Evolutionary conservation across 2,329 filamentous ascomycete genomes (phyloP).

Genomic region (Aureobasidium namibiae): DNA sequence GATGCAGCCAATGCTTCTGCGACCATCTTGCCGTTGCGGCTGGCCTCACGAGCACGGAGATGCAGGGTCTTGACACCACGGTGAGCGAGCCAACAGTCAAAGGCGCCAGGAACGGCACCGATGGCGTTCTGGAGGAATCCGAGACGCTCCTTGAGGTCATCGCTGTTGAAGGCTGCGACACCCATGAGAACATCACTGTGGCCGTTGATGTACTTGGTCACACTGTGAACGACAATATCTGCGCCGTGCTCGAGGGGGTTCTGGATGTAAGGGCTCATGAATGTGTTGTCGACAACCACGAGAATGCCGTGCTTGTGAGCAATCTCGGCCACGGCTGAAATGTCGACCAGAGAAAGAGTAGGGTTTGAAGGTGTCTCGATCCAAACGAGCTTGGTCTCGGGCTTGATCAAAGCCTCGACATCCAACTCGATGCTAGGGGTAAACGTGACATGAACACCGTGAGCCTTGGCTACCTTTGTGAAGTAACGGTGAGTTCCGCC

Average conservation of each 20-base stretch:
- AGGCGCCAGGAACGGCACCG: constrained; percentile 85
- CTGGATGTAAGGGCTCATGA: constrained; percentile 92
- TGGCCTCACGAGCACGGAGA: constrained; percentile 79
- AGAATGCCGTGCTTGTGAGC: constrained; percentile 83
- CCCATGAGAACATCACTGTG: constrained; percentile 97
- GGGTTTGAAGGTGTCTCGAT: constrained; percentile 95
- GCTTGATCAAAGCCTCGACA: constrained; percentile 72
- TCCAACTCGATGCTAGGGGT: constrained; percentile 87
- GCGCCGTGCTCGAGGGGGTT: constrained; percentile 92
- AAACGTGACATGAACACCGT: constrained; percentile 91
- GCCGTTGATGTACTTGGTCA: constrained; percentile 99
- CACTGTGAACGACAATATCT: constrained; percentile 89
- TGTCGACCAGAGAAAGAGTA: constrained; percentile 86
- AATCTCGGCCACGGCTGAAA: constrained; percentile 70
- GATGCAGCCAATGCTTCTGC: constrained; percentile 70
- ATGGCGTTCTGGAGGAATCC: constrained; percentile 95
- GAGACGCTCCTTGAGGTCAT: constrained; percentile 66
- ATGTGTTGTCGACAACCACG: constrained; percentile 99
- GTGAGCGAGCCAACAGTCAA: constrained; percentile 97
- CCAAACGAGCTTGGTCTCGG: constrained; percentile 91
- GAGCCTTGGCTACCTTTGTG: constrained; percentile 90
- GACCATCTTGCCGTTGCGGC: constrained; percentile 69
- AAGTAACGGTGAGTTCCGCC: constrained; percentile 98
- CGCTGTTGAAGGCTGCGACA: constrained; percentile 87
- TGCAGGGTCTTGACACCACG: constrained; percentile 95